These are phyloP conservation scores for Pugionium dolabratum DNA, from an alignment of 345 rosid genomes.

Conservation along the genomic window DNA sequence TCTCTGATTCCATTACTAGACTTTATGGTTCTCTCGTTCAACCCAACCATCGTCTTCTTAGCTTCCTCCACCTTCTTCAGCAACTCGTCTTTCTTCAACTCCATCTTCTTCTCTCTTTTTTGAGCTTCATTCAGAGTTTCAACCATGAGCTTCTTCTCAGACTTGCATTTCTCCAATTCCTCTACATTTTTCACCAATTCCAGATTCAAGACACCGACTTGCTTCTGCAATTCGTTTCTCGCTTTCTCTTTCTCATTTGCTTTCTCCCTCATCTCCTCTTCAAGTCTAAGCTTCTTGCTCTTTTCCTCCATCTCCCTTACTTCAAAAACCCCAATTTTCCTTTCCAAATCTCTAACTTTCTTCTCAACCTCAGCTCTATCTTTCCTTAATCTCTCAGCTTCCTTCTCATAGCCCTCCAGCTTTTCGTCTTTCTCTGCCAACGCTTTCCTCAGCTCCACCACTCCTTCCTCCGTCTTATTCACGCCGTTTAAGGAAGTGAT, in stretches of 20 bases:
- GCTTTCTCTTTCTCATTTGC: constrained; percentile 50
- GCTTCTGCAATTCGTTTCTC: constrained; percentile 43
- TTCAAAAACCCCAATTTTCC: constrained; percentile 52
- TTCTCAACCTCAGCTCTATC: constrained; percentile 57
- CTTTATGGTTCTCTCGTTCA: constrained; percentile 44
- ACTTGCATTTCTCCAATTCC: constrained; percentile 41
- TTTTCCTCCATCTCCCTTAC: constrained; percentile 52
- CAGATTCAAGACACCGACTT: constrained; percentile 42
- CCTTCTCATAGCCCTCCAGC: constrained; percentile 48
- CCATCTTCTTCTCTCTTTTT: constrained; percentile 37
- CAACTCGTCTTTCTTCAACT: constrained; percentile 40
- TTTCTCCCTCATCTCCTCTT: constrained; percentile 56
- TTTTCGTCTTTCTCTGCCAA: constrained; percentile 49
- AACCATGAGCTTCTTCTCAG: constrained; percentile 41
- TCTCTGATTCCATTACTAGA: constrained; percentile 34
- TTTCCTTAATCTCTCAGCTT: constrained; percentile 56
- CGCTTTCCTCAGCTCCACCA: constrained; percentile 44
- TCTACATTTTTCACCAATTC: constrained; percentile 33
- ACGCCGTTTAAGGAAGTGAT: constrained; percentile 49
- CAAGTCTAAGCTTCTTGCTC: constrained; percentile 55
- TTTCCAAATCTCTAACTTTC: constrained; percentile 67
- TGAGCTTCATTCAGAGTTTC: constrained; percentile 37
- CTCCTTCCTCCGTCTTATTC: constrained; percentile 52
- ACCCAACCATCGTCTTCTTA: constrained; percentile 35
- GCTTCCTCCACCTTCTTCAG: constrained; percentile 46